These are phyloP conservation scores for Pleurotus pulmonarius DNA, from an alignment of 768 basidiomycete species.

Conservation along the genomic window DNA sequence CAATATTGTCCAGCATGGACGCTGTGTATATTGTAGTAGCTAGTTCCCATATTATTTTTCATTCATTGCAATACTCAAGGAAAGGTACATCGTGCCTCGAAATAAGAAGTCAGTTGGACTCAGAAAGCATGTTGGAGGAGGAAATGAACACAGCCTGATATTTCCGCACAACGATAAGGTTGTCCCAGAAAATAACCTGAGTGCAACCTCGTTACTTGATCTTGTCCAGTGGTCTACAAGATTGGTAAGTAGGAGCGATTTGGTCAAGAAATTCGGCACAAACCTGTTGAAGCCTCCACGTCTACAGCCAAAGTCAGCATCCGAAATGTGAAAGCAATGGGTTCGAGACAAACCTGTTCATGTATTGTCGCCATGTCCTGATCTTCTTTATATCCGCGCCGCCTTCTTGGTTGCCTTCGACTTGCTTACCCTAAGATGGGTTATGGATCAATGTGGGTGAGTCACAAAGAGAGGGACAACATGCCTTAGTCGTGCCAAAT, in stretches of 20 bases:
- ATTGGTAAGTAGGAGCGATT: too few relatives aligned
- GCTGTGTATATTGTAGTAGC: slow-evolving; percentile 9
- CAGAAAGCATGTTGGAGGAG: too few relatives aligned
- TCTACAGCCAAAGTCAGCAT: slow-evolving; percentile 29
- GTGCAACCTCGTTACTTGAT: slow-evolving; percentile 61
- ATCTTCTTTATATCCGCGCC: slow-evolving; percentile 67
- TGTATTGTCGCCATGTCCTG: slow-evolving; percentile 95
- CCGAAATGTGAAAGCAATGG: background rate
- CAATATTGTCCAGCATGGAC: slow-evolving; percentile 1
- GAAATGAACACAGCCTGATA: background rate
- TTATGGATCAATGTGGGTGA: background rate
- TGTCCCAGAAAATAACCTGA: background rate
- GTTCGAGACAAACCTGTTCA: slow-evolving; percentile 77
- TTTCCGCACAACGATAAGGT: background rate
- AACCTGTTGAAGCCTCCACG: slow-evolving; percentile 86
- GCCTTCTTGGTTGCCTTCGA: slow-evolving; percentile 82
- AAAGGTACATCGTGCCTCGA: slow-evolving; percentile 1
- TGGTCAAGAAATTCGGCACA: slow-evolving; percentile 7
- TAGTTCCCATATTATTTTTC: slow-evolving; percentile 11
- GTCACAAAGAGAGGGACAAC: slow-evolving; percentile 9
- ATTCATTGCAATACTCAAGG: slow-evolving; percentile 4
- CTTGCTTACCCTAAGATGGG: slow-evolving; percentile 62
- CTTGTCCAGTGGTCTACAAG: slow-evolving; percentile 81
- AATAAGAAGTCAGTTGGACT: background rate
- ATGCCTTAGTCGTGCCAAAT: slow-evolving; percentile 88